Base-by-base conservation (phyloP, 345 rosid genomes). In the Hevea brasiliensis region DNA sequence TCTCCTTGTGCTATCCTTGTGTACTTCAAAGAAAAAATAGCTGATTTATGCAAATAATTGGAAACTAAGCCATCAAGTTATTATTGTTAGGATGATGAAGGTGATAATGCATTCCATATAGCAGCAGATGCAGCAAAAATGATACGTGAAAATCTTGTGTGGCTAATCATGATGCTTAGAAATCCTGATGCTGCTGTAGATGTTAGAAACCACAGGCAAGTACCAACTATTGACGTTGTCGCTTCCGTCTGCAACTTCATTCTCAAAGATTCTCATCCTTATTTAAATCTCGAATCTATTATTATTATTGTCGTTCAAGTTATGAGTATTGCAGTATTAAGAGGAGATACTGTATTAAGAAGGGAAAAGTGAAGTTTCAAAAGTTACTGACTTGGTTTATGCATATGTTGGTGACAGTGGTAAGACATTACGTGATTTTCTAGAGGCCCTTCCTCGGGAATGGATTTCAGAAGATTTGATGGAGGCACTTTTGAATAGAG, bases 381-480 rank as follows among this genome's bases (percentile, higher is more conserved):
- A 14, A 45, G 56, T 37, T 15, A 50, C 48, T 73, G 63, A 76
- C 47, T 76, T 59, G 21, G 44, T 74, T 50, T 64, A 35, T 61
- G 55, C 65, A 65, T 72, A 57, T 77, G 56, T 75, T 83, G 64
- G 73, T 56, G 76, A 71, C 88, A 95, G 99, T 81, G 98, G 99
- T 59, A 91, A 85, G 92, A 95, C 92, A 61, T 77, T 89, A 58
- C 92, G 98, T 59, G 98, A 95, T 80, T 88, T 83, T 79, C 66
- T 95, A 87, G 99, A 95, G 85, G 86, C 92, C 76, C 94, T 95
- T 85, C 97, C 97, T 29, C 92, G 99, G 63, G 98, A 92, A 75
- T 95, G 99, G 99, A 91, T 95, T 76, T 87, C 98, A 47, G 99
- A 95, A 85, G 97, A 92, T 85, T 81, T 95, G 53, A 87, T 95